Evolutionary conservation across 352 stramenopile species (phyloP).

Genomic region (Phytophthora agathidicida): DNA sequence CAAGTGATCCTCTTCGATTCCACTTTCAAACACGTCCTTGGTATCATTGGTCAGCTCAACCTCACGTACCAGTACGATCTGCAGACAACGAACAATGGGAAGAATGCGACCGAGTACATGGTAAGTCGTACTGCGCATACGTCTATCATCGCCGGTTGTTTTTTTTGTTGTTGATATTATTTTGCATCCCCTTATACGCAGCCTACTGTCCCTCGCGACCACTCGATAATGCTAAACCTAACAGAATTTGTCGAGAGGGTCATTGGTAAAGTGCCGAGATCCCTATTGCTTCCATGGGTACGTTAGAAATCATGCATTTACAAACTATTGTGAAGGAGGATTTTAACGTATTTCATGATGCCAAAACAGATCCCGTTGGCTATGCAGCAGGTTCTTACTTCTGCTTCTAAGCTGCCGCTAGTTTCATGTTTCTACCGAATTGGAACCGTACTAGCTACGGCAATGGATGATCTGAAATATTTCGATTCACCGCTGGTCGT

Average conservation of each 20-base stretch:
- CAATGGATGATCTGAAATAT: conserved; percentile 30
- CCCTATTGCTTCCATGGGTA: conserved; percentile 56
- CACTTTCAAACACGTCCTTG: conserved; percentile 50
- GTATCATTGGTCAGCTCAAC: conserved; percentile 61
- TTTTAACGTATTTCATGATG: conserved; percentile 3
- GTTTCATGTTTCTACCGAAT: conserved; percentile 74
- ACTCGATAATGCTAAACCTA: conserved; percentile 83
- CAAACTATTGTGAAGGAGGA: neutral
- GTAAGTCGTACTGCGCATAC: conserved; percentile 35
- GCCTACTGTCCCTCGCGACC: conserved; percentile 70
- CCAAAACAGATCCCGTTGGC: conserved; percentile 40
- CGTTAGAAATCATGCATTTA: conserved; percentile 11
- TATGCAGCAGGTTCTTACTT: conserved; percentile 40
- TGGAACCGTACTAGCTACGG: conserved; percentile 42
- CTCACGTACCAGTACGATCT: conserved; percentile 74
- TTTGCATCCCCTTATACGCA: conserved; percentile 23
- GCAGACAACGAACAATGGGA: conserved; percentile 41
- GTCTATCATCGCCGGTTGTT: neutral
- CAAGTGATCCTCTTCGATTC: conserved; percentile 55
- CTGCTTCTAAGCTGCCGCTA: conserved; percentile 39
- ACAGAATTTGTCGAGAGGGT: conserved; percentile 76
- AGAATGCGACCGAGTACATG: conserved; percentile 55
- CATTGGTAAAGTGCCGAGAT: conserved; percentile 36
- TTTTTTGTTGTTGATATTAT: neutral
- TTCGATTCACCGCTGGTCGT: conserved; percentile 21